phyloP scores from a whole-genome alignment of 2,329 filamentous ascomycete genomes.

The Ophiostoma himal-ulmi region DNA sequence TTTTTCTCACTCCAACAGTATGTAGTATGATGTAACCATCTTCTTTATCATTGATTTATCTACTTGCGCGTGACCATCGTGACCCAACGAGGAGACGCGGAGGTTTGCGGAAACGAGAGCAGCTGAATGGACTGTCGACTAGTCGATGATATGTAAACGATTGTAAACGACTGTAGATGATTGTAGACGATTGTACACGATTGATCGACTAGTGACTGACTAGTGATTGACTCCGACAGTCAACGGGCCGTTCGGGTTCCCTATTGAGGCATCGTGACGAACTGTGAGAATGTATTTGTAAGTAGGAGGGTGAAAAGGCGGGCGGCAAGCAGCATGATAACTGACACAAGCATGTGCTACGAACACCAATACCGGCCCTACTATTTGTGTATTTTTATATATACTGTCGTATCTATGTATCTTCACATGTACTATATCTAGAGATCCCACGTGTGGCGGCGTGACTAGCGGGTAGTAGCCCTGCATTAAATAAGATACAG shows the following conservation, averaged over 20 bases:
- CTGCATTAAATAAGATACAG: neutral
- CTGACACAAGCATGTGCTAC: neutral
- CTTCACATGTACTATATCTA: neutral
- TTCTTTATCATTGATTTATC: neutral
- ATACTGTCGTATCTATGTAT: neutral
- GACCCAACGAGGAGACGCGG: slow-evolving; percentile 2
- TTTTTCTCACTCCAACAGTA: neutral
- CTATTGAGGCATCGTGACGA: neutral
- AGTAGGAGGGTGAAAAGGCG: neutral
- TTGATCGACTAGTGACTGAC: neutral
- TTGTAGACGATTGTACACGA: no score
- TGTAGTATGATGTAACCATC: slow-evolving; percentile 9
- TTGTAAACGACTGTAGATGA: no score
- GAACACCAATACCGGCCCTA: neutral
- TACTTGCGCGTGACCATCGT: neutral
- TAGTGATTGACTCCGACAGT: neutral
- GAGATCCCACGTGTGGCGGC: slow-evolving; percentile 5
- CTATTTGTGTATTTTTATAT: neutral
- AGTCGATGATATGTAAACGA: neutral
- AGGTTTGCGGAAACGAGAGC: neutral
- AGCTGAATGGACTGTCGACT: neutral
- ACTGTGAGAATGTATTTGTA: neutral
- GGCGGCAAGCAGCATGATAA: slow-evolving; percentile 7
- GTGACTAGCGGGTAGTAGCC: neutral
- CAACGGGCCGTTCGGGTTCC: neutral